These are phyloP conservation scores for Brassica rapa DNA, from an alignment of 345 rosid species.

Conservation along the genomic window DNA sequence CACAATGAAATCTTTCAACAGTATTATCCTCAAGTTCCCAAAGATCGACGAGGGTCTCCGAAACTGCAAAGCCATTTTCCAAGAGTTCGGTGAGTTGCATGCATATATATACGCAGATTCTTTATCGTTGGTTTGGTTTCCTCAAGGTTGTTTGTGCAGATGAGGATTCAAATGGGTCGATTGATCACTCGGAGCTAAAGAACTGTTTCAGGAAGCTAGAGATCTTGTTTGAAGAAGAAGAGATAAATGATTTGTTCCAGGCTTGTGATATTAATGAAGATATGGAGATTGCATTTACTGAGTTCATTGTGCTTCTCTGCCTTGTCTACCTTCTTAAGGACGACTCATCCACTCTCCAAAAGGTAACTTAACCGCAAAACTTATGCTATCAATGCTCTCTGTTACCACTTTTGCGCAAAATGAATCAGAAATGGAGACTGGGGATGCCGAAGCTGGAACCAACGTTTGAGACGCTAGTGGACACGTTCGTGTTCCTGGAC, in stretches of 20 bases:
- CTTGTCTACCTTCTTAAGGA: constrained; percentile 86
- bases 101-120: not conserved
- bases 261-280: constrained; percentile 84
- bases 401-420: not conserved
- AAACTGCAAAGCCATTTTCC: constrained; percentile 80
- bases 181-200: constrained; percentile 76
- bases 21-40: constrained; percentile 85
- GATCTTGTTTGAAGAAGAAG: constrained; percentile 75
- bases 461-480: constrained; percentile 79
- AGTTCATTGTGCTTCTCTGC: constrained; percentile 90
- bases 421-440: constrained; percentile 58
- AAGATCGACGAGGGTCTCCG: constrained; percentile 77
- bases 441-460: constrained; percentile 81
- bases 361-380: constrained; percentile 37
- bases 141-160: constrained; percentile 44
- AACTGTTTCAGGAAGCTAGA: constrained; percentile 73
- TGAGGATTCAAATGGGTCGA: constrained; percentile 81
- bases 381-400: not conserved
- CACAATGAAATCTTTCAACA: constrained; percentile 72
- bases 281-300: constrained; percentile 80
- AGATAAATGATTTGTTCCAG: constrained; percentile 69
- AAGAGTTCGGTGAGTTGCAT: constrained; percentile 68
- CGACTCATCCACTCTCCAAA: constrained; percentile 53
- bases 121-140: not conserved
- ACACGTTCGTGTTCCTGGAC: constrained; percentile 88